Conservation (phyloP, 2,329 filamentous ascomycete genomes). For the Penicillium sclerotigenum region DNA sequence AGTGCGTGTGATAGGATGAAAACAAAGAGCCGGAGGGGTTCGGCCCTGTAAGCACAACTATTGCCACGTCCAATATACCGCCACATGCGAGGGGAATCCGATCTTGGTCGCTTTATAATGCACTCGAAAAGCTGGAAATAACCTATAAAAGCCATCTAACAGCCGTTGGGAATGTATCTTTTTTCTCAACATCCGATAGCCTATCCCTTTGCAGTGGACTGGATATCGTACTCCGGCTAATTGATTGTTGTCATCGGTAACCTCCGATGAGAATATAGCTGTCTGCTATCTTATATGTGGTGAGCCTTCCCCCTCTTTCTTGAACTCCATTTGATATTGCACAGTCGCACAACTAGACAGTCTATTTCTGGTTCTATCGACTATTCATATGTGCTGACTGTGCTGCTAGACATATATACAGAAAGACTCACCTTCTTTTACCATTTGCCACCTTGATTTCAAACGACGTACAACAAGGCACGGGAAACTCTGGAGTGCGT, state of each 20-base stretch:
- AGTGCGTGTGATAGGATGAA: neutral
- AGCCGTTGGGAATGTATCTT: neutral
- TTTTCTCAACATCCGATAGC: neutral
- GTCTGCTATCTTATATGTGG: conserved; percentile 12
- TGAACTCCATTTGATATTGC: conserved; percentile 7
- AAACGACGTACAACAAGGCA: neutral
- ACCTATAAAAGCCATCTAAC: conserved; percentile 5
- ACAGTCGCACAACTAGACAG: conserved; percentile 7
- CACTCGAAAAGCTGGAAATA: neutral
- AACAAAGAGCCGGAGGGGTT: neutral
- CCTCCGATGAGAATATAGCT: conserved; percentile 20
- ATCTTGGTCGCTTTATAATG: neutral
- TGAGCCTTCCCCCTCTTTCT: conserved; percentile 4
- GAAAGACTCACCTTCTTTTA: neutral
- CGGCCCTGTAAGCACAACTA: neutral
- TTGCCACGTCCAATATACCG: neutral
- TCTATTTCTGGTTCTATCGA: conserved; percentile 5
- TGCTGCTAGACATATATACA: neutral
- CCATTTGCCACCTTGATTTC: neutral
- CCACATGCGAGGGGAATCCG: neutral
- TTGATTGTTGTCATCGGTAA: conserved; percentile 19
- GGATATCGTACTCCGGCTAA: neutral
- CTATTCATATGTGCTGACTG: conserved; percentile 5
- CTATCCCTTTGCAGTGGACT: neutral
- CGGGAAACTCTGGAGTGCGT: neutral